phyloP scores from a whole-genome alignment of 2,329 filamentous ascomycete species.

The Metarhizium robertsii region DNA sequence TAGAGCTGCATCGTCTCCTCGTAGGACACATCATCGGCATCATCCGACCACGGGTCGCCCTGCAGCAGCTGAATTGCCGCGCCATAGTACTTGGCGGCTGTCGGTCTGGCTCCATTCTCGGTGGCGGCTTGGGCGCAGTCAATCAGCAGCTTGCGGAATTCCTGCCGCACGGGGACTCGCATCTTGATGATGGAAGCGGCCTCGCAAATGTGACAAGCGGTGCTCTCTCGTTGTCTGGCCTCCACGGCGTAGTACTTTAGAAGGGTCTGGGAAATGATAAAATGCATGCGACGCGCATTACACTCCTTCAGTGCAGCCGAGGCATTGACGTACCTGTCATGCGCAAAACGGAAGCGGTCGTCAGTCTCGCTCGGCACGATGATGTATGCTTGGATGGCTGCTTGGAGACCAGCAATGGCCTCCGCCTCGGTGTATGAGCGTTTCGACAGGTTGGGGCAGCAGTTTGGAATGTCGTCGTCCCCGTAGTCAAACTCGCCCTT shows the following conservation, averaged over 20 bases:
- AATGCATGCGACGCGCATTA: conserved; percentile 75
- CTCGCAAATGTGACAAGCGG: conserved; percentile 73
- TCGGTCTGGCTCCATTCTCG: conserved; percentile 74
- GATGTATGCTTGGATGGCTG: conserved; percentile 69
- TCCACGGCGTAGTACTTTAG: conserved; percentile 60
- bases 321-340: conserved; percentile 78
- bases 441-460: conserved; percentile 12
- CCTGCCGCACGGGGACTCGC: conserved; percentile 47
- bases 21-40: conserved; percentile 64
- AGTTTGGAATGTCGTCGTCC: conserved; percentile 34
- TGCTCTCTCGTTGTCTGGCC: conserved; percentile 56
- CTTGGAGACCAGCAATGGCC: conserved; percentile 70
- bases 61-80: conserved; percentile 73
- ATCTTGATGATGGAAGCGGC: conserved; percentile 65
- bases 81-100: conserved; percentile 73
- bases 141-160: conserved; percentile 68
- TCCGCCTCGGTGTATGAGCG: conserved; percentile 51
- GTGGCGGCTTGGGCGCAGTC: conserved; percentile 70
- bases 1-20: conserved; percentile 77
- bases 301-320: conserved; percentile 61
- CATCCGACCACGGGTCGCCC: conserved; percentile 65
- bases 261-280: conserved; percentile 73
- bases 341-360: conserved; percentile 78
- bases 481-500: conserved; percentile 60
- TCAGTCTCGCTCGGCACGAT: conserved; percentile 75